phyloP scores from a whole-genome alignment of 208 protist genomes.

The Trypanosoma scelopori region DNA sequence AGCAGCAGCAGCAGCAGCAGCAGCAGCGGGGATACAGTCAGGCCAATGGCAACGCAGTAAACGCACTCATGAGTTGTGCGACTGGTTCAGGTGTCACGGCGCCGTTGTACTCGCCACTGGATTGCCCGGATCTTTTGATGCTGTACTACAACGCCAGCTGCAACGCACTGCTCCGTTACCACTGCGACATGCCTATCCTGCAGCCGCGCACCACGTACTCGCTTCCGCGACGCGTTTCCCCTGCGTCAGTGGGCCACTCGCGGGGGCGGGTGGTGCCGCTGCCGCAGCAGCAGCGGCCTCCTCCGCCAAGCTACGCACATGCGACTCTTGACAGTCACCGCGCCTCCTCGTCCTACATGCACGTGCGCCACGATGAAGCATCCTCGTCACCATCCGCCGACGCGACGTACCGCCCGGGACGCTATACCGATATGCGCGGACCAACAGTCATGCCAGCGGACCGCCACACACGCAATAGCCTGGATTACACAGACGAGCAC shows the following conservation, averaged over 20 bases:
- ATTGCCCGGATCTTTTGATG: constrained; percentile 30
- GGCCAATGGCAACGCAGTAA: too few species aligned
- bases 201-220: constrained; percentile 22
- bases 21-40: not conserved
- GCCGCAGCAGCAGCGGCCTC: not conserved
- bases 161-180: constrained; percentile 31
- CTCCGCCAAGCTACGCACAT: not conserved
- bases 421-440: constrained; percentile 12
- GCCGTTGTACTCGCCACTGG: constrained; percentile 23
- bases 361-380: constrained; percentile 2
- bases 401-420: not conserved
- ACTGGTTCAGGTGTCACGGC: not conserved
- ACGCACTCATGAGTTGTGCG: not conserved
- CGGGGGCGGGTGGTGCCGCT: not conserved
- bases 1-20: constrained; percentile 15
- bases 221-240: constrained; percentile 12
- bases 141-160: constrained; percentile 25
- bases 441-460: not conserved
- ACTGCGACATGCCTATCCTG: constrained; percentile 22
- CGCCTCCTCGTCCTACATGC: not conserved
- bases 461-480: not conserved
- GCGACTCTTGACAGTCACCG: not conserved
- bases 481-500: not conserved
- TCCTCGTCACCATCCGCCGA: constrained; percentile 2
- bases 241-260: constrained; percentile 17